Conservation (phyloP, 2,329 filamentous ascomycete species). For the Ascocoryne sarcoides region DNA sequence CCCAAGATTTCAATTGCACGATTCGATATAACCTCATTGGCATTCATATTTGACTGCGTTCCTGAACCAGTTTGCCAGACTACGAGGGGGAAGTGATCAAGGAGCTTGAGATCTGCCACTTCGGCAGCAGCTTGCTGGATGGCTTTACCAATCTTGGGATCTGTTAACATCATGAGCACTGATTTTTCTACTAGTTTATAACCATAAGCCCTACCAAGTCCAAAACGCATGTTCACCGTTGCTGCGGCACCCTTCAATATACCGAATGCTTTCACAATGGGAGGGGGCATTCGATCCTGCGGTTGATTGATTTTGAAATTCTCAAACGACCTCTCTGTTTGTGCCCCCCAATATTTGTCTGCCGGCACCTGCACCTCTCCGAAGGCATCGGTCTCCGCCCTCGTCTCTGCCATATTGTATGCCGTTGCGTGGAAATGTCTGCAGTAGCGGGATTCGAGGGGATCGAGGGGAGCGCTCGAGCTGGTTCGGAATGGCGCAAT, state of each 20-base stretch:
- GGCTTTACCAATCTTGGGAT: conserved; percentile 81
- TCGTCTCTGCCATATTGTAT: conserved; percentile 40
- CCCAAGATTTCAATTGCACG: conserved; percentile 96
- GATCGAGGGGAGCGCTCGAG: conserved; percentile 9
- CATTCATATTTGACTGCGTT: conserved; percentile 98
- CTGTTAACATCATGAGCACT: conserved; percentile 37
- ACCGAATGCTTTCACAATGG: conserved; percentile 87
- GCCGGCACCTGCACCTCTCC: conserved; percentile 86
- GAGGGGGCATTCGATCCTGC: conserved; percentile 94
- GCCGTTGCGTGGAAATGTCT: conserved; percentile 26
- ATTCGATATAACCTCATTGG: conserved; percentile 99
- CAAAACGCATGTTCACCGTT: conserved; percentile 89
- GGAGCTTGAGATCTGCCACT: conserved; percentile 84
- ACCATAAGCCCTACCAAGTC: conserved; percentile 54
- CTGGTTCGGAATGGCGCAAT: conserved; percentile 7
- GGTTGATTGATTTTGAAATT: conserved; percentile 99
- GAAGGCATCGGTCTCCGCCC: conserved; percentile 95
- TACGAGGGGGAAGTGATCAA: conserved; percentile 96
- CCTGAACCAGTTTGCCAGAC: conserved; percentile 99
- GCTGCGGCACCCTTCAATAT: conserved; percentile 96
- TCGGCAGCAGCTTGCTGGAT: conserved; percentile 92
- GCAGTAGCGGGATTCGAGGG: conserved; percentile 15
- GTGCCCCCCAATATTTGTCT: conserved; percentile 98
- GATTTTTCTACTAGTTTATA: conserved; percentile 4
- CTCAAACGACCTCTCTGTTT: conserved; percentile 89